Conservation (phyloP, 352 stramenopile genomes). For the Phytopythium oedochilum region DNA sequence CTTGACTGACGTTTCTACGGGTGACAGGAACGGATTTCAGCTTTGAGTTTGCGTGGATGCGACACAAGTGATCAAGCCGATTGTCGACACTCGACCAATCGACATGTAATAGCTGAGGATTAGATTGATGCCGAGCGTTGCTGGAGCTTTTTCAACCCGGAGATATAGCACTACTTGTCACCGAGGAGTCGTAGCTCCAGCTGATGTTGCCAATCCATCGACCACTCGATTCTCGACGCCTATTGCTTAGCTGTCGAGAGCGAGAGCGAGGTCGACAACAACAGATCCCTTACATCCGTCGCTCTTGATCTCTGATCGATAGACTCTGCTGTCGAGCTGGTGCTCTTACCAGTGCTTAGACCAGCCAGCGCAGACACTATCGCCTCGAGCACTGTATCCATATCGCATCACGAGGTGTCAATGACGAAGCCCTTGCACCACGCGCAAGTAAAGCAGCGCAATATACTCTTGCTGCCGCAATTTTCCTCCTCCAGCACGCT, state of each 20-base stretch:
- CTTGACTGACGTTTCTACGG: neutral
- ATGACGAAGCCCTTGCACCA: too few species aligned
- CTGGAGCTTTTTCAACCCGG: too few species aligned
- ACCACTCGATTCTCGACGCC: neutral
- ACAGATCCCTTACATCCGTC: neutral
- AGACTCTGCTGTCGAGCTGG: too few species aligned
- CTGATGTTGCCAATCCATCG: neutral
- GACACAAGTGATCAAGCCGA: too few species aligned
- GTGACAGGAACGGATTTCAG: neutral
- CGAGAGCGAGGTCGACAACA: neutral
- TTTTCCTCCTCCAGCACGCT: neutral
- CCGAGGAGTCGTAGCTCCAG: neutral
- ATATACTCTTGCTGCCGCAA: neutral
- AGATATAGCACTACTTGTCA: too few species aligned
- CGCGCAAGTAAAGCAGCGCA: too few species aligned
- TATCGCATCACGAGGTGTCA: neutral
- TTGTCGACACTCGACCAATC: too few species aligned
- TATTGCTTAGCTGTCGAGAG: neutral
- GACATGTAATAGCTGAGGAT: too few species aligned
- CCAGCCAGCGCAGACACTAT: neutral
- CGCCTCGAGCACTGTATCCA: neutral
- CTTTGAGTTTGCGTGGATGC: neutral
- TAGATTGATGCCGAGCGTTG: too few species aligned
- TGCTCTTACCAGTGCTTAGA: too few species aligned
- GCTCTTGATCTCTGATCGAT: neutral